Conservation (phyloP, 2,329 filamentous ascomycete species). For the Fusarium hostae region DNA sequence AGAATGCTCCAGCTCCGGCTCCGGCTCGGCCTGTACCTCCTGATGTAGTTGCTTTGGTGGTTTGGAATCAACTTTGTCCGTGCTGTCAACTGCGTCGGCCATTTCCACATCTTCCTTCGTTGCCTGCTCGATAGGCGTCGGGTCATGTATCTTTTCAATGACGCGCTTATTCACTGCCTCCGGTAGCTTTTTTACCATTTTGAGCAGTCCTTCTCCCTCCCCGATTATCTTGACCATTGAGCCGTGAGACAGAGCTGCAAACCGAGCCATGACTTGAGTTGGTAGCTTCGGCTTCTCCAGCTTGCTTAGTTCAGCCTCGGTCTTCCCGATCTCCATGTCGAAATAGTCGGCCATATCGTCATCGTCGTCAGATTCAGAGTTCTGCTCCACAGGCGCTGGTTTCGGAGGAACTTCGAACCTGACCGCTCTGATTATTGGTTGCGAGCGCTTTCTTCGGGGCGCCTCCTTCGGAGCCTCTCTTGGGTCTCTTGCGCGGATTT, state of each 20-base stretch:
- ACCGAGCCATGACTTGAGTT: conserved; percentile 57
- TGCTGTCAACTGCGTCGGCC: conserved; percentile 34
- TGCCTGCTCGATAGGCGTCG: not conserved
- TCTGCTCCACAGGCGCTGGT: conserved; percentile 46
- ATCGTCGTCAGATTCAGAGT: conserved; percentile 65
- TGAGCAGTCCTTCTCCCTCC: conserved; percentile 56
- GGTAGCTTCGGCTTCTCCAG: conserved; percentile 55
- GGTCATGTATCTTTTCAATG: conserved; percentile 7
- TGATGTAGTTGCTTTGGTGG: not conserved
- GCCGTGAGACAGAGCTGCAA: conserved; percentile 60
- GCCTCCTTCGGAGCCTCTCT: conserved; percentile 25
- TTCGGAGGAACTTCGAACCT: conserved; percentile 56
- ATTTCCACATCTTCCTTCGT: conserved; percentile 30
- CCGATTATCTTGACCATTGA: conserved; percentile 60
- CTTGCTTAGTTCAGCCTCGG: conserved; percentile 60
- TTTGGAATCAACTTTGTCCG: not conserved
- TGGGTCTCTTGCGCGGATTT: conserved; percentile 21
- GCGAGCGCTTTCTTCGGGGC: conserved; percentile 43
- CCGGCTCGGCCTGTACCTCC: not conserved
- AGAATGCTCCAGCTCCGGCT: not conserved
- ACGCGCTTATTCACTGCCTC: conserved; percentile 35
- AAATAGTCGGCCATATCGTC: conserved; percentile 69
- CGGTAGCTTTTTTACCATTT: conserved; percentile 57
- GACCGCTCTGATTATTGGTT: conserved; percentile 48
- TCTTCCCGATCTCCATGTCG: conserved; percentile 62